Conservation (phyloP, 768 basidiomycete genomes). For the Mycena kentingensis region DNA sequence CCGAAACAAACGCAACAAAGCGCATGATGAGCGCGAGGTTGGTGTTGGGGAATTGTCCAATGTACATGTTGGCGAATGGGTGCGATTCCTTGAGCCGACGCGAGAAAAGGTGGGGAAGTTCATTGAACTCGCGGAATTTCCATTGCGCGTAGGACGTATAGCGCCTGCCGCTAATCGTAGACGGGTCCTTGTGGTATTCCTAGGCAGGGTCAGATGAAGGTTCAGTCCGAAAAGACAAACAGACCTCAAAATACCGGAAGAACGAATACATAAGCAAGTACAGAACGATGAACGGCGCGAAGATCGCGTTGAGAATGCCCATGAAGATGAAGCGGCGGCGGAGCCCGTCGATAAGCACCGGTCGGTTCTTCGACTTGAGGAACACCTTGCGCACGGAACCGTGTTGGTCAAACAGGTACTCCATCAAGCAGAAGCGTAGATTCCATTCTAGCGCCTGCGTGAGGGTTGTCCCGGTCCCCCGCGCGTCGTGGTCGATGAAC, state of each 20-base stretch:
- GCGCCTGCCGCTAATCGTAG: conserved; percentile 86
- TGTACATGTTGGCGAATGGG: conserved; percentile 89
- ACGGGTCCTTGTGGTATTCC: conserved; percentile 99
- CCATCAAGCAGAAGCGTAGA: conserved; percentile 91
- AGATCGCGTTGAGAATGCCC: conserved; percentile 93
- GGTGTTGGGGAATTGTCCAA: conserved; percentile 97
- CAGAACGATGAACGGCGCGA: conserved; percentile 94
- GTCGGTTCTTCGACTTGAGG: conserved; percentile 79
- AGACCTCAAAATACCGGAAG: conserved; percentile 98
- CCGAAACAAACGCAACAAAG: conserved; percentile 94
- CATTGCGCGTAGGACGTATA: conserved; percentile 96
- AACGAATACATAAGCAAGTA: conserved; percentile 98
- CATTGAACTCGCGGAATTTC: conserved; percentile 99
- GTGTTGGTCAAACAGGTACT: conserved; percentile 88
- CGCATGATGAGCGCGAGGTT: conserved; percentile 87
- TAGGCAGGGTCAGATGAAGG: conserved; percentile 33
- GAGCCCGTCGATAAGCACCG: conserved; percentile 77
- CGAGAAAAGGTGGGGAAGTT: conserved; percentile 90
- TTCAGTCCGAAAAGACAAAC: conserved; percentile 23
- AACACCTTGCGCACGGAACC: conserved; percentile 92
- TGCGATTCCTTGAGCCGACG: conserved; percentile 87
- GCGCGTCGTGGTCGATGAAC: conserved; percentile 47
- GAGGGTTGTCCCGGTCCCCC: conserved; percentile 74
- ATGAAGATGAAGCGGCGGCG: conserved; percentile 91
- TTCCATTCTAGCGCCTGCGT: conserved; percentile 98